Evolutionary conservation across 2,329 filamentous ascomycete genomes (phyloP).

Genomic region (Coniochaeta pulveracea): DNA sequence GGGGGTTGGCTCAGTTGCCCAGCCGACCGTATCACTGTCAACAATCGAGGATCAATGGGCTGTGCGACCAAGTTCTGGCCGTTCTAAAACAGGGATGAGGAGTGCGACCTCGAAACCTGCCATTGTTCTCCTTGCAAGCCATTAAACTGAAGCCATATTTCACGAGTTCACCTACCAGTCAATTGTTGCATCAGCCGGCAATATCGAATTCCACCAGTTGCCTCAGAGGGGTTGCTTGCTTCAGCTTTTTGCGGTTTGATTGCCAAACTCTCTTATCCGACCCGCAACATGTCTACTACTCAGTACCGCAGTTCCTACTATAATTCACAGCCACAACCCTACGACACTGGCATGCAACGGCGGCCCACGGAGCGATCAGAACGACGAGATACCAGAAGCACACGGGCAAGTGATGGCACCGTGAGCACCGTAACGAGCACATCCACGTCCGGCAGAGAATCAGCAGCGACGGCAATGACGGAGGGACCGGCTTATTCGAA

Average conservation of each 20-base stretch:
- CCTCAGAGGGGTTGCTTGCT: no score
- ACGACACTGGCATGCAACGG: constrained; percentile 1
- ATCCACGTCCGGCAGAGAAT: constrained; percentile 54
- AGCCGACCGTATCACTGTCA: constrained; percentile 17
- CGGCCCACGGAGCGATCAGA: constrained; percentile 9
- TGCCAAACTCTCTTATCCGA: no score
- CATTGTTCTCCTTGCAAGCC: background rate
- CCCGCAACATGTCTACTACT: constrained; percentile 11
- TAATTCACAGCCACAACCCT: constrained; percentile 16
- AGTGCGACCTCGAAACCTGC: no score
- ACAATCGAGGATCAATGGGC: no score
- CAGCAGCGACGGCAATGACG: constrained; percentile 73
- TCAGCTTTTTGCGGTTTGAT: no score
- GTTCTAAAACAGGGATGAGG: no score
- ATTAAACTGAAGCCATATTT: background rate
- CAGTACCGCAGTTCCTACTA: constrained; percentile 45
- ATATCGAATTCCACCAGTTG: no score
- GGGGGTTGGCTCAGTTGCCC: no score
- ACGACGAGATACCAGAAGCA: constrained; percentile 37
- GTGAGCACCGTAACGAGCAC: constrained; percentile 75
- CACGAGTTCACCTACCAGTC: no score
- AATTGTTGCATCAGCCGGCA: no score
- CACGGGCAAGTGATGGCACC: constrained; percentile 76
- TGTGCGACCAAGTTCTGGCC: no score
- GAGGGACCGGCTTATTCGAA: constrained; percentile 92